Evolutionary conservation across 805 yeast species (phyloP).

Genomic region (Jamesozyma rosinii): DNA sequence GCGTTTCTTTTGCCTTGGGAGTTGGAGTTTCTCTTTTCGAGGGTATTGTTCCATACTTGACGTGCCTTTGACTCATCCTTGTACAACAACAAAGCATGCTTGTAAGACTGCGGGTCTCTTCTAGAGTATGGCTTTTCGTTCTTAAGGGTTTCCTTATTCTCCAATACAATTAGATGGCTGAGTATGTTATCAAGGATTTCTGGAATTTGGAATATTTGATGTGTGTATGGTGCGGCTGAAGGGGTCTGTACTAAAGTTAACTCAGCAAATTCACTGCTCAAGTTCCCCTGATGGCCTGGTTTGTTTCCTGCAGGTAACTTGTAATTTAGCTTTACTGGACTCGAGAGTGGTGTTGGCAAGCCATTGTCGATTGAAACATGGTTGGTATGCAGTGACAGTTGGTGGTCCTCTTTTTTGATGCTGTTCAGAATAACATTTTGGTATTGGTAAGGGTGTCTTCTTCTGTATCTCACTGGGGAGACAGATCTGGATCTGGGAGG

Average conservation of each 20-base stretch:
- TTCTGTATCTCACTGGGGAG: constrained; percentile 1
- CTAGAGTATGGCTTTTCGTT: constrained; percentile 44
- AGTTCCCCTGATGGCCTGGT: background rate
- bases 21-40: background rate
- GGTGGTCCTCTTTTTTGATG: background rate
- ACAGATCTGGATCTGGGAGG: background rate
- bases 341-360: constrained; percentile 7
- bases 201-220: constrained; percentile 58
- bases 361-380: constrained; percentile 3
- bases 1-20: background rate
- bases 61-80: constrained; percentile 43
- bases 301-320: background rate
- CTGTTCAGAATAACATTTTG: background rate
- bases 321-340: constrained; percentile 2
- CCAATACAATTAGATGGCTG: constrained; percentile 23
- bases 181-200: constrained; percentile 62
- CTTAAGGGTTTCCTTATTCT: constrained; percentile 38
- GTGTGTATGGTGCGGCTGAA: constrained; percentile 3
- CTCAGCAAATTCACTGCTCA: constrained; percentile 6
- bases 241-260: constrained; percentile 2
- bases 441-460: constrained; percentile 5
- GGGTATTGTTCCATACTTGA: constrained; percentile 32
- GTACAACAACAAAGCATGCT: constrained; percentile 61
- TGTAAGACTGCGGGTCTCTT: constrained; percentile 50
- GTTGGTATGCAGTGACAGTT: constrained; percentile 1